Evolutionary conservation across 2,329 filamentous ascomycete genomes (phyloP).

Genomic region (Polytolypa hystricis): DNA sequence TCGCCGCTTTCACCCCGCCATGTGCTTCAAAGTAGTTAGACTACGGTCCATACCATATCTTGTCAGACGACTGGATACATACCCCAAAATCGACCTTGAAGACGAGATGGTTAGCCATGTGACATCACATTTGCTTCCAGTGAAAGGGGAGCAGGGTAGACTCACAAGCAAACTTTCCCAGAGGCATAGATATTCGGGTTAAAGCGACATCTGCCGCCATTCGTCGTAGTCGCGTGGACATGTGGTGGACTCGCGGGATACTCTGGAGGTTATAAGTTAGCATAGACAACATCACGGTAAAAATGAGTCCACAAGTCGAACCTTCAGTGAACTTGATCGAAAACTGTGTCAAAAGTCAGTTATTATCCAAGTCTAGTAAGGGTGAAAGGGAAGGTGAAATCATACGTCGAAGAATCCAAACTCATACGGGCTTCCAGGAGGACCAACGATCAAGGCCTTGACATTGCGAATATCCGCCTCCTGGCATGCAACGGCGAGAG

Average conservation of each 20-base stretch:
- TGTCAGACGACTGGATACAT: constrained; percentile 18
- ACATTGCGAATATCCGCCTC: constrained; percentile 85
- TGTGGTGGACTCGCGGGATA: constrained; percentile 60
- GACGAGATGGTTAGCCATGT: constrained; percentile 12
- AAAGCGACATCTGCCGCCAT: constrained; percentile 77
- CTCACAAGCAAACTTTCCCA: constrained; percentile 86
- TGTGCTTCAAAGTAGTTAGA: constrained; percentile 46
- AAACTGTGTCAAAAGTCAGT: constrained; percentile 45
- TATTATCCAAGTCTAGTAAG: background rate
- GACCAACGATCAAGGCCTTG: constrained; percentile 78
- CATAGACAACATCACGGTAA: constrained; percentile 1
- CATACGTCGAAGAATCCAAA: constrained; percentile 92
- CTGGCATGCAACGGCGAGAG: constrained; percentile 74
- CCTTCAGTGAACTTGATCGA: constrained; percentile 64
- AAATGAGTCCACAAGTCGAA: constrained; percentile 24
- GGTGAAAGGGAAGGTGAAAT: constrained; percentile 8
- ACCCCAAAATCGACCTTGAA: constrained; percentile 73
- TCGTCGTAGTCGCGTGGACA: constrained; percentile 68
- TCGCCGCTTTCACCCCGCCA: constrained; percentile 87
- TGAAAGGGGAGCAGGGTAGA: no score
- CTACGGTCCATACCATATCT: background rate
- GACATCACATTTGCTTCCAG: background rate
- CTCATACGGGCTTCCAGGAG: constrained; percentile 89
- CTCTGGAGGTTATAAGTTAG: constrained; percentile 41
- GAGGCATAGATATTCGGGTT: constrained; percentile 92